Evolutionary conservation across 2,329 filamentous ascomycete species (phyloP).

Genomic region (Ascochyta clinopodiicola): DNA sequence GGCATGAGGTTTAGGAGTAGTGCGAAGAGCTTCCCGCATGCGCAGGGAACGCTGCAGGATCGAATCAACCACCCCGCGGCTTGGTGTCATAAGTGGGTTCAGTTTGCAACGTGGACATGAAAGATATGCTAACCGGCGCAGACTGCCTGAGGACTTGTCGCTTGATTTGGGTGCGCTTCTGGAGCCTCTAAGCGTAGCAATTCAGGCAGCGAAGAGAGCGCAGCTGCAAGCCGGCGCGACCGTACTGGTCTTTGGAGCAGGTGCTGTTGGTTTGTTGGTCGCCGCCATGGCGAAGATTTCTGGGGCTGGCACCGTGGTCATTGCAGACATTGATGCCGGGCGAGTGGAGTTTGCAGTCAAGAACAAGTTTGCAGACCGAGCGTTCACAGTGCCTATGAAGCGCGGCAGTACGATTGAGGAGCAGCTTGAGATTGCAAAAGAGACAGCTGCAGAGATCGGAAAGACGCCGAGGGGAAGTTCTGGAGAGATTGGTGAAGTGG

Average conservation of each 20-base stretch:
- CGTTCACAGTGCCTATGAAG: constrained; percentile 55
- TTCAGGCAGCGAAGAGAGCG: constrained; percentile 65
- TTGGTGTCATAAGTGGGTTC: constrained; percentile 62
- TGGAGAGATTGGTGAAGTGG: constrained; percentile 61
- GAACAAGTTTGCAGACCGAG: constrained; percentile 56
- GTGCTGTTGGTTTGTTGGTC: constrained; percentile 65
- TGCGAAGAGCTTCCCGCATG: constrained; percentile 66
- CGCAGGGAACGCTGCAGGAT: constrained; percentile 69
- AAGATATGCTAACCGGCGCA: constrained; percentile 21
- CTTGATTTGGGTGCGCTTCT: constrained; percentile 65
- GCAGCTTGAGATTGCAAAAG: constrained; percentile 58
- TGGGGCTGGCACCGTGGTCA: constrained; percentile 61
- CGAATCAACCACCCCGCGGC: constrained; percentile 66
- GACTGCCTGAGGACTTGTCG: constrained; percentile 59
- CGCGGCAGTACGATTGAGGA: constrained; percentile 61
- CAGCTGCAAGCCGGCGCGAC: constrained; percentile 54
- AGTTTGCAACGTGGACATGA: not conserved
- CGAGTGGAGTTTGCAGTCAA: constrained; percentile 62
- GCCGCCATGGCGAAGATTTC: constrained; percentile 63
- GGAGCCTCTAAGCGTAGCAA: constrained; percentile 66
- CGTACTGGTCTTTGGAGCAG: constrained; percentile 66
- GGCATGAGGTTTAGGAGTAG: constrained; percentile 64
- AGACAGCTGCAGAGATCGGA: constrained; percentile 53
- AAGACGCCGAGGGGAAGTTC: constrained; percentile 45
- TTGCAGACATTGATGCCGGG: constrained; percentile 66